These are phyloP conservation scores for Mycena metata DNA, from an alignment of 768 basidiomycete species.

Conservation along the genomic window DNA sequence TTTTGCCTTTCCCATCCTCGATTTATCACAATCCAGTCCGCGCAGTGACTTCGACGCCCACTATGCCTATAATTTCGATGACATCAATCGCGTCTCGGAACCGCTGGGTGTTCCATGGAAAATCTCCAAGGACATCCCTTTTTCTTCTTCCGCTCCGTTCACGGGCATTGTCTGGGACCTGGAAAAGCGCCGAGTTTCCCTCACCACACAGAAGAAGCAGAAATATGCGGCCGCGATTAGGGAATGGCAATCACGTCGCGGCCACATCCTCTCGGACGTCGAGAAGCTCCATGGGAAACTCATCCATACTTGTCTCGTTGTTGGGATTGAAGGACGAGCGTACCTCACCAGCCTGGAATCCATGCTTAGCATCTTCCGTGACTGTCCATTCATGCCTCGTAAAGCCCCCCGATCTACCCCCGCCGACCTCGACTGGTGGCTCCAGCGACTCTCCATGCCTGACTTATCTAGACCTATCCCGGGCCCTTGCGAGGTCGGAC, in stretches of 20 bases:
- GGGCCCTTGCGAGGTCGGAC: conserved; percentile 17
- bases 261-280: conserved; percentile 50
- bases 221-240: conserved; percentile 3
- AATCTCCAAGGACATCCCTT: conserved; percentile 37
- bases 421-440: conserved; percentile 56
- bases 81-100: conserved; percentile 38
- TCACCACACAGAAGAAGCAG: neutral
- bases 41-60: neutral
- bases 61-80: conserved; percentile 38
- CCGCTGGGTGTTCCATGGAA: conserved; percentile 43
- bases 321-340: conserved; percentile 46
- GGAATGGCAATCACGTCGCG: neutral
- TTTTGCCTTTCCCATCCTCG: conserved; percentile 31
- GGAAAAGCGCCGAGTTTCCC: neutral
- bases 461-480: conserved; percentile 38
- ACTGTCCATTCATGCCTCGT: conserved; percentile 49
- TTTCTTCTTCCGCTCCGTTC: conserved; percentile 29
- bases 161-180: conserved; percentile 45
- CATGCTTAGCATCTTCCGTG: conserved; percentile 45
- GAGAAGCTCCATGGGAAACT: conserved; percentile 57
- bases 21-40: conserved; percentile 27
- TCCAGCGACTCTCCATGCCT: conserved; percentile 28
- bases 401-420: conserved; percentile 44
- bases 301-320: conserved; percentile 48
- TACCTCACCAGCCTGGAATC: conserved; percentile 57